A percentile compares a stretch with the other conserved stretches of the same genome.
These are phyloP conservation scores for Alternaria sp. DNA, from an alignment of 2,329 filamentous ascomycete species.

Conservation along the genomic window DNA sequence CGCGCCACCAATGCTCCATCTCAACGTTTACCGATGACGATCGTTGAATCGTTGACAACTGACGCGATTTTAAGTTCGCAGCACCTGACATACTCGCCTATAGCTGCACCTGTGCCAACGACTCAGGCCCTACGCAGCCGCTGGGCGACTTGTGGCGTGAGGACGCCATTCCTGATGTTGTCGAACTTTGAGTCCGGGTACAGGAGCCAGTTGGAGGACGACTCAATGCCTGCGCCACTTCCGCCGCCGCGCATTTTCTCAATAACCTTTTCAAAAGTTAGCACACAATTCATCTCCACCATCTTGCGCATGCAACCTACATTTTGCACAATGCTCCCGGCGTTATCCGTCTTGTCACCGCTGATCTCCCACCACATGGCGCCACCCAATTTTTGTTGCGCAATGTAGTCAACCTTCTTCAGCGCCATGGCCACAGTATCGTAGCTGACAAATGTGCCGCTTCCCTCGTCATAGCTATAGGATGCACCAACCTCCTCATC, in stretches of 20 bases:
- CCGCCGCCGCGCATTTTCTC: slow-evolving; percentile 47
- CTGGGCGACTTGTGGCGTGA: slow-evolving; percentile 34
- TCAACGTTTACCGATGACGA: slow-evolving; percentile 1
- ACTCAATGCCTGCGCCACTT: slow-evolving; percentile 56
- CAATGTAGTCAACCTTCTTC: slow-evolving; percentile 77
- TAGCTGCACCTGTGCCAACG: neutral
- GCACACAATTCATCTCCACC: neutral
- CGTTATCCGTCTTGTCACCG: slow-evolving; percentile 71
- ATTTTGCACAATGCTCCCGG: slow-evolving; percentile 67
- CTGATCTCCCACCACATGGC: slow-evolving; percentile 99
- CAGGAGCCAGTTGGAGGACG: slow-evolving; percentile 54
- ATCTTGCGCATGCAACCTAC: slow-evolving; percentile 32
- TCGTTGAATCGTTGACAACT: neutral
- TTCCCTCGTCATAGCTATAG: slow-evolving; percentile 75
- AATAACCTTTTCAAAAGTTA: slow-evolving; percentile 42
- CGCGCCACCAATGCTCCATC: slow-evolving; percentile 15
- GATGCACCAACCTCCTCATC: slow-evolving; percentile 74
- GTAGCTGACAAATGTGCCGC: slow-evolving; percentile 78
- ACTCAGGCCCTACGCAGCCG: neutral
- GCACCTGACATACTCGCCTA: slow-evolving; percentile 2
- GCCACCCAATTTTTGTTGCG: slow-evolving; percentile 74
- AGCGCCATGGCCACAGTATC: slow-evolving; percentile 72
- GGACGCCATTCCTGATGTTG: slow-evolving; percentile 56
- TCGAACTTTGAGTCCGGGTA: slow-evolving; percentile 65
- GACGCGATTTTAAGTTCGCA: slow-evolving; percentile 6